A percentile compares a stretch with the other conserved stretches of the same genome.
Evolutionary conservation across 352 stramenopile genomes (phyloP).

Genomic region (Pelagophyceae sp.): DNA sequence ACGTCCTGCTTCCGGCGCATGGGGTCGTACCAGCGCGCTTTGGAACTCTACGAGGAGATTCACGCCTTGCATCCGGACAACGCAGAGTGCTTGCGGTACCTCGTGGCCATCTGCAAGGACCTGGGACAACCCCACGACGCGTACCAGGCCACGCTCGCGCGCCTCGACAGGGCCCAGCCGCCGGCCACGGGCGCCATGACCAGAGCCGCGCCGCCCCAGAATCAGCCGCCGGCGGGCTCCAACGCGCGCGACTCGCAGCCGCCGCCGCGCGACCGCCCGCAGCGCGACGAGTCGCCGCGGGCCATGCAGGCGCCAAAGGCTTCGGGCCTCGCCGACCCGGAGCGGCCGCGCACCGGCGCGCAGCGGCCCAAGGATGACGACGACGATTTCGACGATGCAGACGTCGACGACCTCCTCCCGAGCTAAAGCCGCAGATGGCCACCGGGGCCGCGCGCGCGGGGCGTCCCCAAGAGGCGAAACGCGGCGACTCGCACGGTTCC

Average conservation of each 20-base stretch:
- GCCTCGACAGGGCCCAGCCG: constrained; percentile 64
- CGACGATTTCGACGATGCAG: constrained; percentile 30
- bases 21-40: constrained; percentile 76
- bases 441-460: too few species aligned
- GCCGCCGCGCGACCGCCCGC: neutral
- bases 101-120: constrained; percentile 87
- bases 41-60: constrained; percentile 86
- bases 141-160: constrained; percentile 81
- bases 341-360: constrained; percentile 11
- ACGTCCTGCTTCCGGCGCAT: constrained; percentile 88
- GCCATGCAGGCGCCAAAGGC: neutral
- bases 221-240: neutral
- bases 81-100: constrained; percentile 66
- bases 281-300: neutral
- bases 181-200: constrained; percentile 24
- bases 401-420: constrained; percentile 29
- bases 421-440: too few species aligned
- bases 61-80: constrained; percentile 85
- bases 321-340: neutral
- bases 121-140: constrained; percentile 75
- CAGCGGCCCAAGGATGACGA: constrained; percentile 28
- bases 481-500: too few species aligned
- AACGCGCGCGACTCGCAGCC: neutral
- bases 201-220: neutral
- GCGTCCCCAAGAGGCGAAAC: too few species aligned